Evolutionary conservation across 2,329 filamentous ascomycete genomes (phyloP).

Genomic region (Magnaporthiopsis incrustans): DNA sequence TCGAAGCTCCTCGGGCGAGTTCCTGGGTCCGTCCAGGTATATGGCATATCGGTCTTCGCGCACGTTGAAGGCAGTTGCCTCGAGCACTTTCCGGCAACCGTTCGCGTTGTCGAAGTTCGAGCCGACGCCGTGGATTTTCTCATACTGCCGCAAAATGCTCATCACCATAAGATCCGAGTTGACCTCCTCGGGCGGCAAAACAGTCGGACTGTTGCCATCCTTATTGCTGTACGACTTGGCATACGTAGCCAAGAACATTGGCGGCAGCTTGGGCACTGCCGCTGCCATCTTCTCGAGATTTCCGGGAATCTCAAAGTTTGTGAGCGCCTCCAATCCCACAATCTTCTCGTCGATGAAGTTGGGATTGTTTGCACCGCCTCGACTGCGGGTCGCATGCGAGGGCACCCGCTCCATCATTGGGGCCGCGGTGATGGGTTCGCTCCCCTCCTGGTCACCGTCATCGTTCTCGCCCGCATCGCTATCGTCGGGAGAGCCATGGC

Average conservation of each 20-base stretch:
- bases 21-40: constrained; percentile 35
- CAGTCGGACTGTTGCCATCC: constrained; percentile 48
- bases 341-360: constrained; percentile 51
- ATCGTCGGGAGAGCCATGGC: constrained; percentile 38
- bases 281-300: constrained; percentile 50
- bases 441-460: constrained; percentile 40
- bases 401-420: constrained; percentile 55
- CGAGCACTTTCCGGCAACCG: constrained; percentile 47
- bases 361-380: constrained; percentile 40
- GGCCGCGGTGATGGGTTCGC: constrained; percentile 35
- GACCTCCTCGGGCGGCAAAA: constrained; percentile 43
- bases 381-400: constrained; percentile 56
- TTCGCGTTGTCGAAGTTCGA: constrained; percentile 47
- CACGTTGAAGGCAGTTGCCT: constrained; percentile 42
- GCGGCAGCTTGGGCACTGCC: constrained; percentile 51
- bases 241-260: constrained; percentile 48
- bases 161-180: constrained; percentile 14
- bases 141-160: constrained; percentile 30
- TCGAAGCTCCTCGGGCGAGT: constrained; percentile 38
- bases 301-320: constrained; percentile 49
- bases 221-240: constrained; percentile 48
- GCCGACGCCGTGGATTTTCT: constrained; percentile 42
- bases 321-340: constrained; percentile 51
- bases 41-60: constrained; percentile 39
- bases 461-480: constrained; percentile 46